Conservation (phyloP, 208 protist genomes). For the Leishmania aethiopica region DNA sequence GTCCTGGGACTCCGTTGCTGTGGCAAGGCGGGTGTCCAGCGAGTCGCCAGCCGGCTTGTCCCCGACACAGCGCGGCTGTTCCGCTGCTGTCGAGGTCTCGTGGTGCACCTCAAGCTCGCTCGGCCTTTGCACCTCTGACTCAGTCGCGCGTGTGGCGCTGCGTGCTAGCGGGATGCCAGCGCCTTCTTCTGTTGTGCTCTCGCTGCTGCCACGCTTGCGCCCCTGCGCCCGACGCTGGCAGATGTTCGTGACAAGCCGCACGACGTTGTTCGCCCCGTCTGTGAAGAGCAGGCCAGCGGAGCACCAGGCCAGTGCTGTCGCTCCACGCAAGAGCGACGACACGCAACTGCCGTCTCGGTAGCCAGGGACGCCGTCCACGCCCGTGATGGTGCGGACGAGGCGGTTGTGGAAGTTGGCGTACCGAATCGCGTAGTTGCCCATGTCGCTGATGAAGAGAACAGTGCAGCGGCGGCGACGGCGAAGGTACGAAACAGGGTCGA, state of each 20-base stretch:
- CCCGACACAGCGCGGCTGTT: background rate
- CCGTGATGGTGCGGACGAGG: conserved; percentile 73
- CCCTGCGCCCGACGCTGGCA: background rate
- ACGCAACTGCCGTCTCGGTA: conserved; percentile 73
- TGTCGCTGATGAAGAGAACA: conserved; percentile 84
- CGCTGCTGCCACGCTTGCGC: background rate
- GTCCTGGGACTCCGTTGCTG: background rate
- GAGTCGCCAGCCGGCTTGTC: background rate
- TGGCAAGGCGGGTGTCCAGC: background rate
- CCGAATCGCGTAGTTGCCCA: conserved; percentile 73
- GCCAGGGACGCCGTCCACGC: conserved; percentile 68
- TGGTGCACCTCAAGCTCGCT: background rate
- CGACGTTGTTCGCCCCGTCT: conserved; percentile 59
- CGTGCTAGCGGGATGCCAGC: background rate
- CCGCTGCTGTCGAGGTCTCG: background rate
- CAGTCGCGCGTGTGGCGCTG: background rate
- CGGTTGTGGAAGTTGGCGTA: conserved; percentile 64
- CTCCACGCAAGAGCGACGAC: conserved; percentile 49
- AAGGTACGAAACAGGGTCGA: conserved; percentile 8
- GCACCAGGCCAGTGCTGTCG: conserved; percentile 64
- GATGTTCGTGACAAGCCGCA: conserved; percentile 67
- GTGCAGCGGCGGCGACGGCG: conserved; percentile 13
- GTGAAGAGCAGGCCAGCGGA: conserved; percentile 66
- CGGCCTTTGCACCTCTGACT: background rate
- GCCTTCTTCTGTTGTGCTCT: background rate